Conservation (phyloP, 2,329 filamentous ascomycete species). For the Neoscytalidium dimidiatum region DNA sequence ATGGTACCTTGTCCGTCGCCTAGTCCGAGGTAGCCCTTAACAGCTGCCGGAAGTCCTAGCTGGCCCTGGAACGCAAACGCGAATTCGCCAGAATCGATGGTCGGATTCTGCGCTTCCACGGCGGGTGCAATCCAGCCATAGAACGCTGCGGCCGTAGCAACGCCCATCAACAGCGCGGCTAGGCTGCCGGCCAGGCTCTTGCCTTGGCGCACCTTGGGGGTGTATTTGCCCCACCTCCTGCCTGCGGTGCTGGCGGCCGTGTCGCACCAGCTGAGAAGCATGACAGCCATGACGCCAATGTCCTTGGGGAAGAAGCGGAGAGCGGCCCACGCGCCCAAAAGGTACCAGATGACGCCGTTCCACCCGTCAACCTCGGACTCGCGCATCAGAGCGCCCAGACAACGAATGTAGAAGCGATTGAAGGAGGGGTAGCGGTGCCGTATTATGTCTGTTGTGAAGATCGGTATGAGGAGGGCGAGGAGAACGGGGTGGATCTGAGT, state of each 20-base stretch:
- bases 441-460: slow-evolving; percentile 77
- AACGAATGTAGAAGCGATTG: slow-evolving; percentile 83
- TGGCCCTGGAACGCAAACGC: slow-evolving; percentile 80
- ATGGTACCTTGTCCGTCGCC: slow-evolving; percentile 62
- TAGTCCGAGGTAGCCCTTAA: slow-evolving; percentile 64
- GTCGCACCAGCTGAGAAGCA: slow-evolving; percentile 96
- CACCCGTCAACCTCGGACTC: slow-evolving; percentile 92
- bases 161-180: slow-evolving; percentile 80
- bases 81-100: slow-evolving; percentile 47
- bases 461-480: slow-evolving; percentile 78
- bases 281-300: slow-evolving; percentile 81
- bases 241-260: slow-evolving; percentile 96
- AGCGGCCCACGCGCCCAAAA: slow-evolving; percentile 85
- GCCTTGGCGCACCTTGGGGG: slow-evolving; percentile 77
- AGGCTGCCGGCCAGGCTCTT: slow-evolving; percentile 90
- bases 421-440: slow-evolving; percentile 80
- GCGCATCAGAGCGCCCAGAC: slow-evolving; percentile 89
- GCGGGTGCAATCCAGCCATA: slow-evolving; percentile 81
- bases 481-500: slow-evolving; percentile 80
- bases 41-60: slow-evolving; percentile 66
- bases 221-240: slow-evolving; percentile 84
- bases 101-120: slow-evolving; percentile 25
- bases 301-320: slow-evolving; percentile 91
- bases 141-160: slow-evolving; percentile 80
- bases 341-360: slow-evolving; percentile 97